phyloP scores from a whole-genome alignment of 345 rosid species.

The Syzygium oleosum region DNA sequence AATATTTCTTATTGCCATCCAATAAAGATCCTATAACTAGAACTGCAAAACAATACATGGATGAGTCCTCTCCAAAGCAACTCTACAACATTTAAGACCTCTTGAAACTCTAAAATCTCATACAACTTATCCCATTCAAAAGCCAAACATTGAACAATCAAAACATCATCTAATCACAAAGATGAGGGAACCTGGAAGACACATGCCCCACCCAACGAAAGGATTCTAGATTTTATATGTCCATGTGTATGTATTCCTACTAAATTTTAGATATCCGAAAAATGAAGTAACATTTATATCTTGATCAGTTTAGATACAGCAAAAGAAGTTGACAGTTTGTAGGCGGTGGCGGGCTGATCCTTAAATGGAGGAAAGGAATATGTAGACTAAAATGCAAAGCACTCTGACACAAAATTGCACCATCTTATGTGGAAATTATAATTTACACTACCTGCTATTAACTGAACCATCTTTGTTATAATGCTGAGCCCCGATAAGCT shows the following conservation, averaged over 20 bases:
- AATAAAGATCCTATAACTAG: not conserved
- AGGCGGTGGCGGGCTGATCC: not conserved
- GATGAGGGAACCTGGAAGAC: not conserved
- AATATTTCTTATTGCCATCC: not conserved
- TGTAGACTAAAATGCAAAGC: not conserved
- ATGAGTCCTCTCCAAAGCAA: not conserved
- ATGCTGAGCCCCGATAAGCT: conserved; percentile 89
- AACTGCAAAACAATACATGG: not conserved
- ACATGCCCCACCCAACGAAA: not conserved
- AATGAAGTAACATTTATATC: not conserved
- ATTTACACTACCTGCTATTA: conserved; percentile 16
- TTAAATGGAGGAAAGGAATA: not conserved
- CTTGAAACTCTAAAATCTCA: not conserved
- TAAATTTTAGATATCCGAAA: not conserved
- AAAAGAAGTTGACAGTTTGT: not conserved
- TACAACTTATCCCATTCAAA: not conserved
- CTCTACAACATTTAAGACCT: not conserved
- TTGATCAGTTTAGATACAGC: not conserved
- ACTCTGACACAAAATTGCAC: not conserved
- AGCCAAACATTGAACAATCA: not conserved
- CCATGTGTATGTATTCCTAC: not conserved
- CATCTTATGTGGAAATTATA: not conserved
- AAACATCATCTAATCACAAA: not conserved
- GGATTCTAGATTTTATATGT: not conserved
- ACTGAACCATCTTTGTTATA: conserved; percentile 95